These are phyloP conservation scores for Paracoccidioides lutzii DNA, from an alignment of 2,329 filamentous ascomycete genomes.

Conservation along the genomic window DNA sequence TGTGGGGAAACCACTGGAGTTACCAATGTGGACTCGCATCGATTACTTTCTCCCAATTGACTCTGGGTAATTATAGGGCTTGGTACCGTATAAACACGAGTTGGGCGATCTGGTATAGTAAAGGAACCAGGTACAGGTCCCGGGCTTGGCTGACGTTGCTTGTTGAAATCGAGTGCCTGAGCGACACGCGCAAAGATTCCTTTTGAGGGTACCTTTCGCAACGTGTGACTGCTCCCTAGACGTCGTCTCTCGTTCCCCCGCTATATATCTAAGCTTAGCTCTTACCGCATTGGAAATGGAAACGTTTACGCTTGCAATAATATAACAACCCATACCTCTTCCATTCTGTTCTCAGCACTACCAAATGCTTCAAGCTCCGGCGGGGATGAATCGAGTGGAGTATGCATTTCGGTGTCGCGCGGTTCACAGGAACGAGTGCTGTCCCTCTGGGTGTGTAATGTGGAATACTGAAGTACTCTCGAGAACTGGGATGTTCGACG, in stretches of 20 bases:
- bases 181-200: constrained; percentile 8
- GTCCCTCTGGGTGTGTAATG: not conserved
- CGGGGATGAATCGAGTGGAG: not conserved
- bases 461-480: not conserved
- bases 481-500: not conserved
- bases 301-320: not conserved
- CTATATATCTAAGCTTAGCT: not conserved
- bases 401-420: not conserved
- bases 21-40: not conserved
- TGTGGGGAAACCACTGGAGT: not conserved
- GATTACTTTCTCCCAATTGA: not conserved
- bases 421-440: not conserved
- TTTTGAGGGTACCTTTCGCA: not conserved
- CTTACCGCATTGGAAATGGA: not conserved
- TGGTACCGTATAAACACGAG: not conserved
- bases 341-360: not conserved
- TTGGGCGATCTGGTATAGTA: not conserved
- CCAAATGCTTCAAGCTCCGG: not conserved
- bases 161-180: constrained; percentile 8
- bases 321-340: not conserved
- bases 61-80: not conserved
- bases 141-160: constrained; percentile 4
- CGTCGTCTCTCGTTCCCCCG: not conserved
- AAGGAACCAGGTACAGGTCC: not conserved
- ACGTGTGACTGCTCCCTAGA: not conserved